phyloP scores from a whole-genome alignment of 495 filamentous ascomycete species.

The Staphylotrichum longicolle region DNA sequence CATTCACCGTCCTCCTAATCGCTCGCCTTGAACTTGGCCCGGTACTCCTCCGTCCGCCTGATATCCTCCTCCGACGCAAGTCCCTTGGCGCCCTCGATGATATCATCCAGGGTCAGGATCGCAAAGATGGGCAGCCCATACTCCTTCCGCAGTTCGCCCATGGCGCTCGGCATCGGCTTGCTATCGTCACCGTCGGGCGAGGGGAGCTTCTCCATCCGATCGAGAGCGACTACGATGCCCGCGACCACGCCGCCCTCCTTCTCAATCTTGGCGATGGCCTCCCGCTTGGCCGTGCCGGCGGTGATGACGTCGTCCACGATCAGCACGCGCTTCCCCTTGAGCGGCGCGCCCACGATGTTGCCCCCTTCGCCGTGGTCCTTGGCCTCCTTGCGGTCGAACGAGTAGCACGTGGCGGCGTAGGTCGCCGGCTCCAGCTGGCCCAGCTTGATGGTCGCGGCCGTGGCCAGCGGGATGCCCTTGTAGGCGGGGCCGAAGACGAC shows the following conservation, averaged over 20 bases:
- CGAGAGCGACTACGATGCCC: conserved; percentile 83
- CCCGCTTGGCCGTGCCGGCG: conserved; percentile 87
- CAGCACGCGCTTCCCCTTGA: conserved; percentile 80
- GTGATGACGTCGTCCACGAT: conserved; percentile 97
- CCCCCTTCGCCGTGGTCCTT: conserved; percentile 95
- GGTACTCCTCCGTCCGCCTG: conserved; percentile 72
- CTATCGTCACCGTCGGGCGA: conserved; percentile 53
- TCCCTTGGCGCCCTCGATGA: conserved; percentile 65
- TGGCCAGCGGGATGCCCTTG: conserved; percentile 90
- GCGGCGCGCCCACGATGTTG: conserved; percentile 77
- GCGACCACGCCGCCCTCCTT: conserved; percentile 76
- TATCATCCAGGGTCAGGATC: conserved; percentile 68
- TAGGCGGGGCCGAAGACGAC: conserved; percentile 85
- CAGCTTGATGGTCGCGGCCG: conserved; percentile 66
- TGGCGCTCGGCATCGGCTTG: conserved; percentile 60
- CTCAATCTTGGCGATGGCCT: conserved; percentile 80
- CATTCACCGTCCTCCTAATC: conserved; percentile 42
- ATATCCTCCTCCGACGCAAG: conserved; percentile 59
- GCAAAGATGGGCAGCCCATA: conserved; percentile 55
- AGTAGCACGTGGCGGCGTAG: conserved; percentile 65
- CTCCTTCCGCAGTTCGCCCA: conserved; percentile 76
- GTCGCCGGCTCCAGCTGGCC: conserved; percentile 55
- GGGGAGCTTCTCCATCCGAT: conserved; percentile 79
- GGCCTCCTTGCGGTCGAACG: conserved; percentile 91
- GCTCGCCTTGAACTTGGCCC: conserved; percentile 64